A percentile compares a stretch with the other conserved stretches of the same genome.
Evolutionary conservation across 371 early-diverging fungal genomes (phyloP).

Genomic region (Rhizopus sp.): DNA sequence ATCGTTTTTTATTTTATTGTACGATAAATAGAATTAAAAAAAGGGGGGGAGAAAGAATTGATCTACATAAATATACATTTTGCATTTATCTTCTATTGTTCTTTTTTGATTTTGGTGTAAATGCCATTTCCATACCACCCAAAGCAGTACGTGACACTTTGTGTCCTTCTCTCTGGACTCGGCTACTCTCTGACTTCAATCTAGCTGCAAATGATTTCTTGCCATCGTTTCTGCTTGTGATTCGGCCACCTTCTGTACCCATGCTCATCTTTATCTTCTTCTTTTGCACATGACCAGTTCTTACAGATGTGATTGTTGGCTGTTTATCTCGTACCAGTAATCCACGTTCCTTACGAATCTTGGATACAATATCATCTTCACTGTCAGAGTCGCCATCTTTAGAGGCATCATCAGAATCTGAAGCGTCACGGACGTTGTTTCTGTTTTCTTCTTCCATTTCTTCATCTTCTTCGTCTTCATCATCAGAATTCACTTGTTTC

Average conservation of each 20-base stretch:
- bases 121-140: constrained; percentile 72
- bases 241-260: constrained; percentile 48
- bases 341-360: constrained; percentile 51
- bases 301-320: constrained; percentile 27
- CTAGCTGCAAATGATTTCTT: constrained; percentile 48
- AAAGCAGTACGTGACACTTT: constrained; percentile 59
- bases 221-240: constrained; percentile 30
- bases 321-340: constrained; percentile 38
- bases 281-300: constrained; percentile 23
- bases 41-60: background rate
- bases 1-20: background rate
- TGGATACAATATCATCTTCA: constrained; percentile 49
- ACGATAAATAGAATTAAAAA: constrained; percentile 1
- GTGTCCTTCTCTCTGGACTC: constrained; percentile 36
- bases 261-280: constrained; percentile 54
- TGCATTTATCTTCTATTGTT: constrained; percentile 5
- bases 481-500: constrained; percentile 24
- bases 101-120: constrained; percentile 37
- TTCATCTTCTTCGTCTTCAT: constrained; percentile 35
- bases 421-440: constrained; percentile 36
- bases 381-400: constrained; percentile 47
- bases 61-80: background rate
- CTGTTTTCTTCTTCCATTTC: constrained; percentile 48
- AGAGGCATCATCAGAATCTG: constrained; percentile 50
- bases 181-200: constrained; percentile 31